A percentile compares a stretch with the other conserved stretches of the same genome.
Evolutionary conservation across 2,329 filamentous ascomycete genomes (phyloP).

Genomic region (Aspergillus vadensis): DNA sequence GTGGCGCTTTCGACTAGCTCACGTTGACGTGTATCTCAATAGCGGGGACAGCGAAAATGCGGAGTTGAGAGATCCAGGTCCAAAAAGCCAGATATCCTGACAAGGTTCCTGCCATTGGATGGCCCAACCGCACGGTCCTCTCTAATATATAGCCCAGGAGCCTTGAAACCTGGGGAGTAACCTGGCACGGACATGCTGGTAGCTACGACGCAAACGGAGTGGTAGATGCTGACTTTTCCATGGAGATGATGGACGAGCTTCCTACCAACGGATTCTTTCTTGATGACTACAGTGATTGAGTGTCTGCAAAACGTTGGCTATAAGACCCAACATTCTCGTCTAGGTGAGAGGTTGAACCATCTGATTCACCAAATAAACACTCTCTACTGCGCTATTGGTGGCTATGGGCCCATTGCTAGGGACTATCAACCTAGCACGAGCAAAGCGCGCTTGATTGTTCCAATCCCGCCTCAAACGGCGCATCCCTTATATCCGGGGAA

Average conservation of each 20-base stretch:
- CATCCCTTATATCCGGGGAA: conserved; percentile 9
- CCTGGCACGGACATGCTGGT: not conserved
- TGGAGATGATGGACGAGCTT: not conserved
- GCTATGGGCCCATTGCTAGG: not conserved
- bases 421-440: conserved; percentile 3
- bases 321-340: too few species aligned
- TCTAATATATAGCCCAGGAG: not conserved
- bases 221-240: not conserved
- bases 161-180: not conserved
- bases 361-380: not conserved
- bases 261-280: not conserved
- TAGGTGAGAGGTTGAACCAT: not conserved
- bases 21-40: not conserved
- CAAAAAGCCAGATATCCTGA: not conserved
- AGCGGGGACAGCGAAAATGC: not conserved
- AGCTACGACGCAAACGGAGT: not conserved
- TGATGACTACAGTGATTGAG: not conserved
- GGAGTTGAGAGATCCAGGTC: not conserved
- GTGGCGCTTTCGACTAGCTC: not conserved
- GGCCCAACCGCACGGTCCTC: not conserved
- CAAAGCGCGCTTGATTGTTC: not conserved
- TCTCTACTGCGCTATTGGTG: not conserved
- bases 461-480: not conserved
- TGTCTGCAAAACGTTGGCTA: not conserved
- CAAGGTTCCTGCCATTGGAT: not conserved